Percentiles rank a stretch among this genome's conserved stretches.
phyloP scores from a whole-genome alignment of 1,284 basidiomycete species.

The Spongispora temasekensis region DNA sequence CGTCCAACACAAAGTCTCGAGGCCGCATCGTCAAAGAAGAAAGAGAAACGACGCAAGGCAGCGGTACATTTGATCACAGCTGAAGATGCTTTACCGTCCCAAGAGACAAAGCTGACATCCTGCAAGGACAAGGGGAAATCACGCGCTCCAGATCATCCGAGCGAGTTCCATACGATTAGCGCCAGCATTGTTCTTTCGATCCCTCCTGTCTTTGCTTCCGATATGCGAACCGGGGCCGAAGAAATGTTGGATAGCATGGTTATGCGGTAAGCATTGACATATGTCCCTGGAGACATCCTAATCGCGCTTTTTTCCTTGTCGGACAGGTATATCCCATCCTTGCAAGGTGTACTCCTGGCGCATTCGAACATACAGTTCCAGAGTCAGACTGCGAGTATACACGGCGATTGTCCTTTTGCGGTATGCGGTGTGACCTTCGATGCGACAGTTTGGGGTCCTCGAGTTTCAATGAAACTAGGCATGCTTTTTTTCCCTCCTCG shows the following conservation, averaged over 20 bases:
- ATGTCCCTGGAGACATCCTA: conserved; percentile 2
- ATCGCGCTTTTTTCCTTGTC: background rate
- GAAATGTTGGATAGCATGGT: conserved; percentile 92
- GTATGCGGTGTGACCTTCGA: conserved; percentile 79
- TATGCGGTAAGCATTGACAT: conserved; percentile 71
- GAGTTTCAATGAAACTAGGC: conserved; percentile 85
- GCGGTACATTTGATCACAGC: background rate
- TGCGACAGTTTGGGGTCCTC: conserved; percentile 89
- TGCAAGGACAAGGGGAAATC: conserved; percentile 46
- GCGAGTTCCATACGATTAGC: conserved; percentile 68
- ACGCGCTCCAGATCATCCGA: conserved; percentile 29
- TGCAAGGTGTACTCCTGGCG: conserved; percentile 86
- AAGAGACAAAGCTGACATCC: conserved; percentile 9
- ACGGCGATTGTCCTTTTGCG: conserved; percentile 86
- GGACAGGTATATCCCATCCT: conserved; percentile 82
- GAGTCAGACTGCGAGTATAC: conserved; percentile 68
- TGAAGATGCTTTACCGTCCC: conserved; percentile 10
- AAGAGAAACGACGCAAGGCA: conserved; percentile 27
- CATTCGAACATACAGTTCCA: conserved; percentile 80
- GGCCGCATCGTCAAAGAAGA: conserved; percentile 25
- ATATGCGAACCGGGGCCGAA: conserved; percentile 71
- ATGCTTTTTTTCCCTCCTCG: conserved; percentile 30
- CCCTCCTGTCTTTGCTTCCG: conserved; percentile 77
- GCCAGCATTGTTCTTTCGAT: conserved; percentile 77
- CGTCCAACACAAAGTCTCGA: conserved; percentile 21